Conservation (phyloP, 306 rosid species). For the Trifolium fragiferum region DNA sequence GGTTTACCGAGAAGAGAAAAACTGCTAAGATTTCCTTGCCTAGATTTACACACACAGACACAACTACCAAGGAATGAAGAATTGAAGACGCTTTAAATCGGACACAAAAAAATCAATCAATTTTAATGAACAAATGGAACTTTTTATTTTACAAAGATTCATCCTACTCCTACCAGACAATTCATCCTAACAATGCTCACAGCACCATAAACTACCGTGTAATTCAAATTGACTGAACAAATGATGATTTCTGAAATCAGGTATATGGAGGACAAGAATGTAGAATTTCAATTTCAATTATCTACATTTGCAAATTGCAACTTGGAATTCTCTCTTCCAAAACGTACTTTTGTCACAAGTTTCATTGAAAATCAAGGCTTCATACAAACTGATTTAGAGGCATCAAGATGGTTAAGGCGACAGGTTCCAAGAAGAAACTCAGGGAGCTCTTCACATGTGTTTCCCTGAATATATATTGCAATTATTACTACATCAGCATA, state of each 20-base stretch:
- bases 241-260: slow-evolving; percentile 48
- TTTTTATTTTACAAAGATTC: slow-evolving; percentile 39
- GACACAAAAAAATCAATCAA: slow-evolving; percentile 11
- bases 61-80: neutral
- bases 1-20: neutral
- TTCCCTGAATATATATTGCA: slow-evolving; percentile 62
- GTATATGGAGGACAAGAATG: slow-evolving; percentile 43
- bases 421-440: slow-evolving; percentile 91
- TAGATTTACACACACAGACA: neutral
- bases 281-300: slow-evolving; percentile 36
- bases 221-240: slow-evolving; percentile 50
- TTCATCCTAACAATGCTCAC: slow-evolving; percentile 50
- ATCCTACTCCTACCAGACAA: slow-evolving; percentile 27
- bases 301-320: slow-evolving; percentile 43
- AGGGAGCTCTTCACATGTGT: slow-evolving; percentile 88
- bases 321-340: slow-evolving; percentile 28
- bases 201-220: slow-evolving; percentile 41
- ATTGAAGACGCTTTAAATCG: neutral
- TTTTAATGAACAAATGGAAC: slow-evolving; percentile 32
- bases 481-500: slow-evolving; percentile 28
- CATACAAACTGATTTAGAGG: slow-evolving; percentile 65
- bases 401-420: slow-evolving; percentile 88
- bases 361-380: slow-evolving; percentile 49
- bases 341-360: slow-evolving; percentile 14
- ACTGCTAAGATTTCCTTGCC: neutral